Evolutionary conservation across 192 early-diverging fungal genomes (phyloP).

Genomic region (Chytriomyces sp.): DNA sequence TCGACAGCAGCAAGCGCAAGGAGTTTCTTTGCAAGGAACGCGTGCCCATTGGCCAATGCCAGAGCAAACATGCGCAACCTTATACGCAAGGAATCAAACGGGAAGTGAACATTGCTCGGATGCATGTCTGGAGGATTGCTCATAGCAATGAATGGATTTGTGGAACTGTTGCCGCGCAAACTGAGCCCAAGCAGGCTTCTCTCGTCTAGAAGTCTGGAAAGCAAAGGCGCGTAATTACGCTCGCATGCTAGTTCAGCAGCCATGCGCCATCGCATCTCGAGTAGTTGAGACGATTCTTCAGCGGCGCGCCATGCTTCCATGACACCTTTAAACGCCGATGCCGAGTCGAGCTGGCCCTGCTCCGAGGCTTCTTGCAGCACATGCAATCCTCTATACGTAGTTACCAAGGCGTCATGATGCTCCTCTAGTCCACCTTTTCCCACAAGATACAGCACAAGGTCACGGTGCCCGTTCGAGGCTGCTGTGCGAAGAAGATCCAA

Average conservation of each 20-base stretch:
- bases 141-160: no score
- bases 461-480: slow-evolving; percentile 21
- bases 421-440: slow-evolving; percentile 16
- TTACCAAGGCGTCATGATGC: slow-evolving; percentile 18
- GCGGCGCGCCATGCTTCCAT: slow-evolving; percentile 13
- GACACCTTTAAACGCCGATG: not conserved
- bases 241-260: slow-evolving; percentile 23
- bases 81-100: not conserved
- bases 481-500: slow-evolving; percentile 8
- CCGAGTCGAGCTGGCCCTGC: slow-evolving; percentile 1
- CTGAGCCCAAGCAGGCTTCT: not conserved
- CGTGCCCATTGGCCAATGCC: slow-evolving; percentile 13
- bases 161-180: no score
- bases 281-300: not conserved
- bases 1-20: slow-evolving; percentile 2
- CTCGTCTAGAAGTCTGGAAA: not conserved
- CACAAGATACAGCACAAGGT: slow-evolving; percentile 22
- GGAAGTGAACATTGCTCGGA: no score
- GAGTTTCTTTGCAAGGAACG: not conserved
- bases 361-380: slow-evolving; percentile 15
- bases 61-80: slow-evolving; percentile 21
- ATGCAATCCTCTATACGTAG: slow-evolving; percentile 25
- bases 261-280: slow-evolving; percentile 26
- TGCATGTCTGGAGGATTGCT: no score
- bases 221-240: slow-evolving; percentile 3